phyloP scores from a whole-genome alignment of 1,284 basidiomycete species.

The Ceratobasidium sp. region DNA sequence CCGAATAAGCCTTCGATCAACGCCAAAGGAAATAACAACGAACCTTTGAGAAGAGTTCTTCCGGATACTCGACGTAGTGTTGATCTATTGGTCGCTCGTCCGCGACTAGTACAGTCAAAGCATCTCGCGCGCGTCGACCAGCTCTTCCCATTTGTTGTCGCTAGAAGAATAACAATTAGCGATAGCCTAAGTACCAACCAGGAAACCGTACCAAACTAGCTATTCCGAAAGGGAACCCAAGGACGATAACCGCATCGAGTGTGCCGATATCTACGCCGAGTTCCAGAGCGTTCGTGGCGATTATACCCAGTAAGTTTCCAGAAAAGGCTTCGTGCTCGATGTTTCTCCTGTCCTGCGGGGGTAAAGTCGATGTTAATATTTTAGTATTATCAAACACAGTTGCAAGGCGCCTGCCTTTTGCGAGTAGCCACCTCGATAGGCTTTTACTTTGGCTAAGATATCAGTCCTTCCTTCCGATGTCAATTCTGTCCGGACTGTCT shows the following conservation, averaged over 20 bases:
- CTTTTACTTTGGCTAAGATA: slow-evolving; percentile 79
- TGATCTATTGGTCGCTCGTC: slow-evolving; percentile 80
- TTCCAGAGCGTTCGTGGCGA: slow-evolving; percentile 93
- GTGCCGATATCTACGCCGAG: slow-evolving; percentile 91
- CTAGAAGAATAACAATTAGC: slow-evolving; percentile 53
- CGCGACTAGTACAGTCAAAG: slow-evolving; percentile 81
- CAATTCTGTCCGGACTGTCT: slow-evolving; percentile 76
- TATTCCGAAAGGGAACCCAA: slow-evolving; percentile 83
- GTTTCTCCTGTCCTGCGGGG: slow-evolving; percentile 75
- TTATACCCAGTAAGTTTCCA: slow-evolving; percentile 82
- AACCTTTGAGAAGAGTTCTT: slow-evolving; percentile 70
- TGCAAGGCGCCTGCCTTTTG: slow-evolving; percentile 56
- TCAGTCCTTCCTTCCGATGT: slow-evolving; percentile 80
- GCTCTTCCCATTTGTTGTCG: slow-evolving; percentile 91
- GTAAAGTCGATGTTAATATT: neutral
- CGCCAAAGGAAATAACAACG: neutral
- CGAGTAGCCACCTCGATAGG: slow-evolving; percentile 85
- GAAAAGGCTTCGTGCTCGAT: slow-evolving; percentile 90
- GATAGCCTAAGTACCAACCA: slow-evolving; percentile 15
- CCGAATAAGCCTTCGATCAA: neutral
- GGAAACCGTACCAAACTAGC: slow-evolving; percentile 73
- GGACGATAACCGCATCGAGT: slow-evolving; percentile 88
- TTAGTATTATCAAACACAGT: neutral
- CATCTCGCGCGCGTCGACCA: slow-evolving; percentile 83
- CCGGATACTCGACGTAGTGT: slow-evolving; percentile 78